A percentile compares a stretch with the other conserved stretches of the same genome.
These are phyloP conservation scores for Arachis monticola DNA, from an alignment of 331 rosid genomes.

Conservation along the genomic window DNA sequence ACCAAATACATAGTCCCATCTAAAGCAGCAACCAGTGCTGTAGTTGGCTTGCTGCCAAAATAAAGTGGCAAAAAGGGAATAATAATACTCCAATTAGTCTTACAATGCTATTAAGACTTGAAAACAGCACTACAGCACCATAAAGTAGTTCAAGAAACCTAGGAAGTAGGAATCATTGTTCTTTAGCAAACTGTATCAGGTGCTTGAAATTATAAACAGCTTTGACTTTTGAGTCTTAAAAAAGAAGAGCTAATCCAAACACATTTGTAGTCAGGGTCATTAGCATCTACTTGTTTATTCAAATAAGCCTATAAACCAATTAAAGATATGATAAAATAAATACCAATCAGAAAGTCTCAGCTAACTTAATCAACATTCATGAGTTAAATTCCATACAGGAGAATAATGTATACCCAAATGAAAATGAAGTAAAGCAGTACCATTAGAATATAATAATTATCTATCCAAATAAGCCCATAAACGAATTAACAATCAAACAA, in stretches of 20 bases:
- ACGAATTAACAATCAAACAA: no score
- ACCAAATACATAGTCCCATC: constrained; percentile 74
- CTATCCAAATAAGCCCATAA: no score
- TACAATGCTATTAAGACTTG: background rate
- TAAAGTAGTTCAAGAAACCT: constrained; percentile 2
- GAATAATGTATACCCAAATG: no score
- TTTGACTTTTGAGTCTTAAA: background rate
- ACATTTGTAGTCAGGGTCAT: background rate
- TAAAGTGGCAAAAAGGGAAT: constrained; percentile 5
- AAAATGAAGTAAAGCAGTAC: no score
- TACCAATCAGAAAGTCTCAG: background rate
- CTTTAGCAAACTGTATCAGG: background rate
- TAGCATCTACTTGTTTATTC: background rate
- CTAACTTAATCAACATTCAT: background rate
- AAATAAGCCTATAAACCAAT: background rate
- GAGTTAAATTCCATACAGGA: background rate
- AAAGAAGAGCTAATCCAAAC: background rate
- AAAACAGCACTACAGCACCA: constrained; percentile 1
- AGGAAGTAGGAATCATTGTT: background rate
- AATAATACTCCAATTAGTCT: background rate
- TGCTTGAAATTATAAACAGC: background rate
- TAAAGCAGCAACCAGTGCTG: constrained; percentile 57
- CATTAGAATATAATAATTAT: no score
- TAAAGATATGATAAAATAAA: background rate
- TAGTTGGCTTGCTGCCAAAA: constrained; percentile 48